These are phyloP conservation scores for Arxiozyma bovina DNA, from an alignment of 1,139 yeast genomes.

Conservation along the genomic window DNA sequence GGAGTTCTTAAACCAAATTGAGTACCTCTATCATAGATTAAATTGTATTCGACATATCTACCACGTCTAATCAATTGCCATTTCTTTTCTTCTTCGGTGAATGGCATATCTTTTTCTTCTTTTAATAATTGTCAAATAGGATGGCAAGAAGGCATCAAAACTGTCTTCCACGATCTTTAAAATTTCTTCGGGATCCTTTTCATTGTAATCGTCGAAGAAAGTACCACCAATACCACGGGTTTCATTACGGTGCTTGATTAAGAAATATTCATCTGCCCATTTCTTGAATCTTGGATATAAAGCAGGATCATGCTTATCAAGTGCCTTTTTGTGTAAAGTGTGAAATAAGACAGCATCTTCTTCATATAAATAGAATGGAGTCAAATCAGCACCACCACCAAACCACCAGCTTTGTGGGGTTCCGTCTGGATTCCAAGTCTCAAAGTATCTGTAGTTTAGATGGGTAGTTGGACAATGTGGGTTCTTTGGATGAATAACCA, in stretches of 20 bases:
- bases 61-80: conserved; percentile 98
- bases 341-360: conserved; percentile 87
- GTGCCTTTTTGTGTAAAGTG: conserved; percentile 65
- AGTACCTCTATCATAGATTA: conserved; percentile 93
- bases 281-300: conserved; percentile 79
- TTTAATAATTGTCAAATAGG: conserved; percentile 67
- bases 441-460: conserved; percentile 88
- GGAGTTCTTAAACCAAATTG: conserved; percentile 95
- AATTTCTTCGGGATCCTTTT: conserved; percentile 61
- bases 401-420: conserved; percentile 96
- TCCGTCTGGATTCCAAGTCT: conserved; percentile 77
- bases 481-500: conserved; percentile 89
- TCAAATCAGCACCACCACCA: conserved; percentile 96
- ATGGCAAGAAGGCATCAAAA: conserved; percentile 79
- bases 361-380: conserved; percentile 86
- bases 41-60: conserved; percentile 90
- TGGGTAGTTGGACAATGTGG: conserved; percentile 98
- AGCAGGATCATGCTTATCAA: conserved; percentile 62
- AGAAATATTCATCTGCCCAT: conserved; percentile 95
- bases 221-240: conserved; percentile 94
- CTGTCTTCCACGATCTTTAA: conserved; percentile 67
- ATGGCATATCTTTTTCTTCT: conserved; percentile 65
- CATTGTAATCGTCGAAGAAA: conserved; percentile 86
- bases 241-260: conserved; percentile 78
- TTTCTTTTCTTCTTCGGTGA: conserved; percentile 68